Conservation (phyloP, 73 alveolate species). For the Breviolum minutum region DNA sequence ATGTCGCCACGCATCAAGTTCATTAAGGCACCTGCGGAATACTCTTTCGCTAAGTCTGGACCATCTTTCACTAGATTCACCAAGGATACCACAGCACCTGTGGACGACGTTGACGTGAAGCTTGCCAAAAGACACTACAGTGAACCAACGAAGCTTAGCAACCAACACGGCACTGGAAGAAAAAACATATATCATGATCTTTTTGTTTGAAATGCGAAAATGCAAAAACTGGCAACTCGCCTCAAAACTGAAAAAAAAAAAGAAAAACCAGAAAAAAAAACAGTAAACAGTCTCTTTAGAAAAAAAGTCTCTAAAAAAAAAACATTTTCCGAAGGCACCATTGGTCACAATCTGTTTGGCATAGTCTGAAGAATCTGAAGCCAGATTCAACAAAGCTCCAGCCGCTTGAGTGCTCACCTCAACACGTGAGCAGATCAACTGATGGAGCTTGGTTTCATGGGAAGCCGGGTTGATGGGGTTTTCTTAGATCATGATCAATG, state of each 20-base stretch:
- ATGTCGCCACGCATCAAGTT: slow-evolving; percentile 83
- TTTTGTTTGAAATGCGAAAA: too few species aligned
- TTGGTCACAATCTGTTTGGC: slow-evolving; percentile 80
- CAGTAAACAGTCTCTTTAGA: background rate
- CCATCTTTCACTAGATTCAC: slow-evolving; percentile 84
- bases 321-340: background rate
- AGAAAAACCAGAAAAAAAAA: too few species aligned
- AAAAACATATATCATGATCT: background rate
- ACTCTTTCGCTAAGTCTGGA: slow-evolving; percentile 77
- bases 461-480: background rate
- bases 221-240: too few species aligned
- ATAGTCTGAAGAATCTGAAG: slow-evolving; percentile 29
- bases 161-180: background rate
- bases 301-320: too few species aligned
- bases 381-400: slow-evolving; percentile 69
- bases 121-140: background rate
- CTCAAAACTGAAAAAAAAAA: too few species aligned
- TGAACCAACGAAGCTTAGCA: background rate
- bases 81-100: slow-evolving; percentile 23
- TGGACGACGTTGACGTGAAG: too few species aligned
- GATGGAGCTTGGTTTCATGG: background rate
- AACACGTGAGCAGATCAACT: background rate
- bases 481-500: too few species aligned
- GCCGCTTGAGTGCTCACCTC: slow-evolving; percentile 76
- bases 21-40: slow-evolving; percentile 93